Evolutionary conservation across 139 green algal species (phyloP).

Genomic region (Closterium sp.): DNA sequence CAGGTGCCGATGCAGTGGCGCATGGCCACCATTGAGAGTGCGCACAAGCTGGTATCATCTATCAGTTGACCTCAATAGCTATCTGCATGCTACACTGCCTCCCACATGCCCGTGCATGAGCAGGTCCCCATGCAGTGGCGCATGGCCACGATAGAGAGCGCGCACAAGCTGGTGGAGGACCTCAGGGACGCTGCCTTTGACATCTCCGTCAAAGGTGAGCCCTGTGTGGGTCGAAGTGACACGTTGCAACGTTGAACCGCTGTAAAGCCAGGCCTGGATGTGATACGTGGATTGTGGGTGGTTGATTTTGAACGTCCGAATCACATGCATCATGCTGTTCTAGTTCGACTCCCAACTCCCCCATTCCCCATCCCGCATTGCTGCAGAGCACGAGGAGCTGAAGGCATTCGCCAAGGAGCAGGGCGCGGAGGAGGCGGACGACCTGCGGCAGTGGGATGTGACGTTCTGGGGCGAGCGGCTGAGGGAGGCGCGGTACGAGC

Average conservation of each 20-base stretch:
- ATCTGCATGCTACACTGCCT: no score
- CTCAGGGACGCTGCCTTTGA: slow-evolving; percentile 70
- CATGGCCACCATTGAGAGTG: slow-evolving; percentile 60
- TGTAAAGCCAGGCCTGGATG: no score
- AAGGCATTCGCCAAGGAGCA: slow-evolving; percentile 57
- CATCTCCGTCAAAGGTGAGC: slow-evolving; percentile 51
- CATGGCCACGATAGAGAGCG: slow-evolving; percentile 62
- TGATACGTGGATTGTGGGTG: no score
- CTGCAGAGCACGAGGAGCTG: slow-evolving; percentile 80
- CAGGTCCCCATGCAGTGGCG: slow-evolving; percentile 48
- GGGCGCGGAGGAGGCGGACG: slow-evolving; percentile 24
- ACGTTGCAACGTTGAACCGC: no score
- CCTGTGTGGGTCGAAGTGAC: no score
- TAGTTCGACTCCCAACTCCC: background rate
- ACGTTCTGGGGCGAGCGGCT: slow-evolving; percentile 88
- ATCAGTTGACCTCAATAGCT: no score
- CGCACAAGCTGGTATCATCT: no score
- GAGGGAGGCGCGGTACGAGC: slow-evolving; percentile 60
- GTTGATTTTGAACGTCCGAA: no score
- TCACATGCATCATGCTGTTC: no score
- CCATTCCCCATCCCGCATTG: background rate
- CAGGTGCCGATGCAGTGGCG: slow-evolving; percentile 50
- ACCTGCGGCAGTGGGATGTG: slow-evolving; percentile 79
- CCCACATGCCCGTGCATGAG: no score
- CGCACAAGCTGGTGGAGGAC: slow-evolving; percentile 87